A percentile compares a stretch with the other conserved stretches of the same genome.
These are phyloP conservation scores for Discostella pseudostelligera DNA, from an alignment of 108 stramenopile species.

Conservation along the genomic window DNA sequence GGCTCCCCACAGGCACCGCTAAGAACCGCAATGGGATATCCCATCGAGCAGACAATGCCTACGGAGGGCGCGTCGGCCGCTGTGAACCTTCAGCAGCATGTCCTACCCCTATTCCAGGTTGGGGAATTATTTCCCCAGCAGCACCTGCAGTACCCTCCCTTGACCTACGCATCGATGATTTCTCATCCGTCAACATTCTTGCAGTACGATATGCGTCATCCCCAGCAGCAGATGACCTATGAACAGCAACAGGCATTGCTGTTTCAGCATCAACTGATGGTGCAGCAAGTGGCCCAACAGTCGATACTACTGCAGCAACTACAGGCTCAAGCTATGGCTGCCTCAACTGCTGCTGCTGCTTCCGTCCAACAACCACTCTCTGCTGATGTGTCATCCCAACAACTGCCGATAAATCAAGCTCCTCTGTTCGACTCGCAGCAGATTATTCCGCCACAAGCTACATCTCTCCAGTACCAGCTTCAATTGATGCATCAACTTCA, in stretches of 20 bases:
- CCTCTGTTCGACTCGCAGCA: neutral
- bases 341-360: neutral
- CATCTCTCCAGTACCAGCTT: neutral
- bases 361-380: neutral
- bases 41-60: too few relatives aligned
- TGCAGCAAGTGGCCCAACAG: conserved; percentile 6
- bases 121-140: neutral
- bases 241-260: neutral
- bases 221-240: neutral
- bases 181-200: neutral
- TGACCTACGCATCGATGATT: neutral
- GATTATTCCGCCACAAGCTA: neutral
- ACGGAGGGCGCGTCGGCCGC: too few relatives aligned
- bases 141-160: neutral
- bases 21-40: too few relatives aligned
- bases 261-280: neutral
- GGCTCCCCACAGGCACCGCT: too few relatives aligned
- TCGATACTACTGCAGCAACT: conserved; percentile 1
- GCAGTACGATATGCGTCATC: neutral
- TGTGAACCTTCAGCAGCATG: too few relatives aligned
- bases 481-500: neutral
- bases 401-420: neutral
- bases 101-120: too few relatives aligned
- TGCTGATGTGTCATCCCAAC: neutral
- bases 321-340: neutral